These are phyloP conservation scores for Gyromitra esculenta DNA, from an alignment of 2,329 filamentous ascomycete species.

Conservation along the genomic window DNA sequence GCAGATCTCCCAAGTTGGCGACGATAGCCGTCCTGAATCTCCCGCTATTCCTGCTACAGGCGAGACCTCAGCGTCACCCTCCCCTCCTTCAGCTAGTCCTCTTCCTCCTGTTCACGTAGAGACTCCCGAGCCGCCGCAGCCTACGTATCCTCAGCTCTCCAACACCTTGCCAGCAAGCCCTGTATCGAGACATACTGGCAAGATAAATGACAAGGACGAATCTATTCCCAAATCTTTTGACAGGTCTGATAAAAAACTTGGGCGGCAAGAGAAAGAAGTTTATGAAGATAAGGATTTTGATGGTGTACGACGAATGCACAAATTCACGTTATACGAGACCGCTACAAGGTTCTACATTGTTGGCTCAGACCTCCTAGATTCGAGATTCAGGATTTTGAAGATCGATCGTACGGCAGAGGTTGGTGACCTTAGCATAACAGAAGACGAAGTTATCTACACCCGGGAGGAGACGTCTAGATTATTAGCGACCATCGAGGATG, in stretches of 20 bases:
- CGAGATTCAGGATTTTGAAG: constrained; percentile 88
- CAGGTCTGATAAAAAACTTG: constrained; percentile 48
- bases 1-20: constrained; percentile 7
- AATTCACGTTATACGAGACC: constrained; percentile 97
- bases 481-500: constrained; percentile 93
- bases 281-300: constrained; percentile 57
- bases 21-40: constrained; percentile 34
- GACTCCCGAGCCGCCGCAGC: constrained; percentile 37
- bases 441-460: constrained; percentile 94
- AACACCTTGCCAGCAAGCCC: constrained; percentile 53
- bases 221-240: constrained; percentile 54
- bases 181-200: constrained; percentile 42
- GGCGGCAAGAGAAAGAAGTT: constrained; percentile 48
- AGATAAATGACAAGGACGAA: constrained; percentile 54
- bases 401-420: constrained; percentile 87
- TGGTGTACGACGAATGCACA: constrained; percentile 78
- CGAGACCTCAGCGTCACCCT: constrained; percentile 21
- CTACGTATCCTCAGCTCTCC: constrained; percentile 52
- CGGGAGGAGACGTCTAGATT: constrained; percentile 91
- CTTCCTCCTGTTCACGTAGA: constrained; percentile 33
- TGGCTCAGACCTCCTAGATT: constrained; percentile 88
- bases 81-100: constrained; percentile 11
- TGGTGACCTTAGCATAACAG: constrained; percentile 81
- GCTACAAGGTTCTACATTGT: constrained; percentile 93
- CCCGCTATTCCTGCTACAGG: constrained; percentile 17